Conservation (phyloP, 495 filamentous ascomycete genomes). For the Pseudoneurospora amorphoporcata region DNA sequence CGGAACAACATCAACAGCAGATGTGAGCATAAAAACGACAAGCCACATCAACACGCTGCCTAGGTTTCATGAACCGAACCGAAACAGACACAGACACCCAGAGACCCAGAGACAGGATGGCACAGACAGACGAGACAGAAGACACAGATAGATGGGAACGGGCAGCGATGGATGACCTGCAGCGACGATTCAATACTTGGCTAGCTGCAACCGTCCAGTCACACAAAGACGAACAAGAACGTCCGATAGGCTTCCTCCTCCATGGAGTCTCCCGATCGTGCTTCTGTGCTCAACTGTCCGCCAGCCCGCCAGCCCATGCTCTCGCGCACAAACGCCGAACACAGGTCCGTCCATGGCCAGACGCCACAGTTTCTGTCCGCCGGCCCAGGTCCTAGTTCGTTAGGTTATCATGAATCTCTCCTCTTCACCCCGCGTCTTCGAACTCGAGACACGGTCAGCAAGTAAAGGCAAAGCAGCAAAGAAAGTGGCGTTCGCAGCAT, state of each 20-base stretch:
- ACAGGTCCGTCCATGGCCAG: not conserved
- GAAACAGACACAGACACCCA: not conserved
- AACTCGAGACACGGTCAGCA: not conserved
- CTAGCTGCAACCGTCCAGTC: not conserved
- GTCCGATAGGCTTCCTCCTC: not conserved
- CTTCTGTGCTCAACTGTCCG: conserved; percentile 1
- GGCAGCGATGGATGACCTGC: not conserved
- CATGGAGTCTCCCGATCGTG: conserved; percentile 3
- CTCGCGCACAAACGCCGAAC: not conserved
- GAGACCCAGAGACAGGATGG: not conserved
- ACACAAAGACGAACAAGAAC: not conserved
- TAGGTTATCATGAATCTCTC: not conserved
- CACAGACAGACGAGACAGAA: not conserved
- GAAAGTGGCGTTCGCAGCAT: not conserved
- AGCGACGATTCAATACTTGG: not conserved
- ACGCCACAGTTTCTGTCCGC: not conserved
- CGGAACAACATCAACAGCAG: not conserved
- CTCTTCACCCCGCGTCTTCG: not conserved
- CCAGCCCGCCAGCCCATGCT: not conserved
- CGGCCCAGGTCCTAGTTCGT: not conserved
- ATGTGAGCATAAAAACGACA: not conserved
- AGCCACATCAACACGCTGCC: not conserved
- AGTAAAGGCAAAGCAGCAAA: not conserved
- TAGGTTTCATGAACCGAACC: not conserved
- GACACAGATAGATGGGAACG: not conserved